These are phyloP conservation scores for Cercospora sp. DNA, from an alignment of 2,329 filamentous ascomycete species.

Conservation along the genomic window DNA sequence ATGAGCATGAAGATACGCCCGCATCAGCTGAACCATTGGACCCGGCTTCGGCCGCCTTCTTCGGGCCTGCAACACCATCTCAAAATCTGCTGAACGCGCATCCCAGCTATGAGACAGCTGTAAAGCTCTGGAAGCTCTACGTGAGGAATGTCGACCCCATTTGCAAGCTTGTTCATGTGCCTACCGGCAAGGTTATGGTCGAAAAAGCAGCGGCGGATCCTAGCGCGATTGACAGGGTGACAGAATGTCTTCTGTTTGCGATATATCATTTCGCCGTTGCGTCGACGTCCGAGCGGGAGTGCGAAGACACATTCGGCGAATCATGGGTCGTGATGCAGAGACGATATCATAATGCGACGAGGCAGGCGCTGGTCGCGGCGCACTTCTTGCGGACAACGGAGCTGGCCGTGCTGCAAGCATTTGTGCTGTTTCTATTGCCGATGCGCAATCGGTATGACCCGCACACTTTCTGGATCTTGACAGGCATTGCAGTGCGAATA, in stretches of 20 bases:
- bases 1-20: conserved; percentile 26
- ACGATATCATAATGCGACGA: conserved; percentile 49
- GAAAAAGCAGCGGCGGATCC: conserved; percentile 45
- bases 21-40: conserved; percentile 28
- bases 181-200: conserved; percentile 54
- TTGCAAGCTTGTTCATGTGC: conserved; percentile 69
- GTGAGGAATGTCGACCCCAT: conserved; percentile 71
- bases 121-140: conserved; percentile 60
- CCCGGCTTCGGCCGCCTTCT: conserved; percentile 35
- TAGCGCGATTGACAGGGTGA: conserved; percentile 58
- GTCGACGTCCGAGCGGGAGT: conserved; percentile 51
- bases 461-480: conserved; percentile 63
- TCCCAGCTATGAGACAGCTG: conserved; percentile 56
- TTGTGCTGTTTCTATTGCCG: conserved; percentile 59
- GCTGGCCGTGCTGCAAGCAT: conserved; percentile 65
- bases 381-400: conserved; percentile 67
- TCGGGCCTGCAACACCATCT: conserved; percentile 8
- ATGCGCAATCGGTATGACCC: conserved; percentile 47
- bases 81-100: conserved; percentile 44
- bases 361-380: conserved; percentile 66
- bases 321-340: conserved; percentile 41
- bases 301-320: conserved; percentile 50
- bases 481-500: conserved; percentile 61
- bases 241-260: conserved; percentile 60
- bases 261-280: conserved; percentile 61